Percentiles rank a stretch among this genome's conserved stretches.
These are phyloP conservation scores for Leishmania turanica DNA, from an alignment of 208 protist species.

Conservation along the genomic window DNA sequence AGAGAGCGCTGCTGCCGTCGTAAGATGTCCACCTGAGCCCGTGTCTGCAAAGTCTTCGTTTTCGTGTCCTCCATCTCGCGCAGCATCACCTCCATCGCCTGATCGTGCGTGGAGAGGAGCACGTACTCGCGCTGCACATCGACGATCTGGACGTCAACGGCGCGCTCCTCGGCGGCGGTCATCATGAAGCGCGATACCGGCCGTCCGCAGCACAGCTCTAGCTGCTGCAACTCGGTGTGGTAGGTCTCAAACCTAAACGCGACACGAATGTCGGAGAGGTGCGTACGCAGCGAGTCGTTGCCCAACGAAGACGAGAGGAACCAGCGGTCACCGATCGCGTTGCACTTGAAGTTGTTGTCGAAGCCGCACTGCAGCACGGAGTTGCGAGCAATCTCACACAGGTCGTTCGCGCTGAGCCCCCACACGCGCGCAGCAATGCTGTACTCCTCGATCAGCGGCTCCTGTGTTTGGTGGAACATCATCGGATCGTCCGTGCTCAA, in stretches of 20 bases:
- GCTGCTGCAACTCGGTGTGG: conserved; percentile 88
- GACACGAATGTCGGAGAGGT: conserved; percentile 93
- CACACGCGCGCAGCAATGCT: conserved; percentile 93
- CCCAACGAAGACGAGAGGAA: conserved; percentile 89
- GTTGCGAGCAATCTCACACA: conserved; percentile 94
- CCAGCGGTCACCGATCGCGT: conserved; percentile 89
- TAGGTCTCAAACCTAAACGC: conserved; percentile 94
- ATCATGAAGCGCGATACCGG: conserved; percentile 81
- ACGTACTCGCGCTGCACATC: conserved; percentile 59
- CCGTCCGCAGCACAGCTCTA: conserved; percentile 73
- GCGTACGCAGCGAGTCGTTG: conserved; percentile 88
- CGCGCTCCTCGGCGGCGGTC: conserved; percentile 78
- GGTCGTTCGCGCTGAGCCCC: conserved; percentile 89
- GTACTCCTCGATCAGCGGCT: conserved; percentile 95
- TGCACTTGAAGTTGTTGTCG: conserved; percentile 85
- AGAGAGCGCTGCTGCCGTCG: conserved; percentile 78
- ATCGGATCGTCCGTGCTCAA: conserved; percentile 97
- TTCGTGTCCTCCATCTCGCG: conserved; percentile 80
- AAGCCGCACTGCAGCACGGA: conserved; percentile 93
- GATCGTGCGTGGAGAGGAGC: conserved; percentile 87
- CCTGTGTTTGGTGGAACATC: conserved; percentile 98
- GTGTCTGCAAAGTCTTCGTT: conserved; percentile 52
- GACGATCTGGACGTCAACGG: conserved; percentile 72
- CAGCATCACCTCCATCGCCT: conserved; percentile 87
- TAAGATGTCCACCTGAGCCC: conserved; percentile 62